phyloP scores from a whole-genome alignment of 192 early-diverging fungal species.

The Rhizophagus clarus region DNA sequence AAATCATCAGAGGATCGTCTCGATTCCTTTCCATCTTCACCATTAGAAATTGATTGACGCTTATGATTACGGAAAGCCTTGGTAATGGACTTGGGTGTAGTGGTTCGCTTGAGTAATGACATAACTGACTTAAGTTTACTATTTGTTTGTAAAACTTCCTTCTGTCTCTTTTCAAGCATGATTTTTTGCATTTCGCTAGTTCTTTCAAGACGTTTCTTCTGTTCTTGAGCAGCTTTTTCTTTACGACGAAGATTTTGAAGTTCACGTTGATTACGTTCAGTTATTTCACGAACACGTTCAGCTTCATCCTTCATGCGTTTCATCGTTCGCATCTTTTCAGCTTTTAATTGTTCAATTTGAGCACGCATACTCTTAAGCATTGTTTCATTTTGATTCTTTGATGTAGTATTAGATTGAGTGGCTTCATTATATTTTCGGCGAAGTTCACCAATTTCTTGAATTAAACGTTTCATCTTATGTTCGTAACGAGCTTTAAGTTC shows the following conservation, averaged over 20 bases:
- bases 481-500: slow-evolving; percentile 56
- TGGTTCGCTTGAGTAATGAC: slow-evolving; percentile 52
- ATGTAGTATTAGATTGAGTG: slow-evolving; percentile 50
- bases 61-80: slow-evolving; percentile 37
- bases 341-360: slow-evolving; percentile 71
- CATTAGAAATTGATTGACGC: slow-evolving; percentile 7
- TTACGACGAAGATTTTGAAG: slow-evolving; percentile 63
- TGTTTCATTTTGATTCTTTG: slow-evolving; percentile 57
- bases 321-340: slow-evolving; percentile 75
- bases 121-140: slow-evolving; percentile 52
- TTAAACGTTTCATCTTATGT: slow-evolving; percentile 57
- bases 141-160: slow-evolving; percentile 49
- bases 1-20: slow-evolving; percentile 31
- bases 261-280: slow-evolving; percentile 56
- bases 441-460: slow-evolving; percentile 55
- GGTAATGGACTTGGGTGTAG: slow-evolving; percentile 47
- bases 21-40: slow-evolving; percentile 24
- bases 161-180: slow-evolving; percentile 58
- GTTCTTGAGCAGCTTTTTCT: slow-evolving; percentile 51
- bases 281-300: slow-evolving; percentile 60
- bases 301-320: slow-evolving; percentile 74
- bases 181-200: slow-evolving; percentile 56
- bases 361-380: slow-evolving; percentile 63
- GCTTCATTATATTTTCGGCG: slow-evolving; percentile 59
- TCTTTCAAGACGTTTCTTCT: slow-evolving; percentile 54